Evolutionary conservation across 495 filamentous ascomycete genomes (phyloP).

Genomic region (Clavariopsis aquatica): DNA sequence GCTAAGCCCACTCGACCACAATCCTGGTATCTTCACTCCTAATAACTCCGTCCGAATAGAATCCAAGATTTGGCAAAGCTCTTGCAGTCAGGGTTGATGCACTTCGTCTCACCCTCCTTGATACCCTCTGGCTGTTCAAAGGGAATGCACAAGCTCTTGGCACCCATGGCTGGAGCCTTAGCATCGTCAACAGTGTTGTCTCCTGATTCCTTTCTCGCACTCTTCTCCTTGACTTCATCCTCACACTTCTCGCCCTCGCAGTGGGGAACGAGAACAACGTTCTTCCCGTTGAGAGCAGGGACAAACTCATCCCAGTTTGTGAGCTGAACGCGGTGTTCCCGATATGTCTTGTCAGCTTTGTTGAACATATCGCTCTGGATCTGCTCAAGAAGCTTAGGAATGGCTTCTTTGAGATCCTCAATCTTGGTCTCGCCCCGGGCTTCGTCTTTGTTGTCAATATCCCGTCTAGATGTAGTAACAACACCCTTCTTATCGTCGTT

Average conservation of each 20-base stretch:
- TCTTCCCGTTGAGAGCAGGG: slow-evolving; percentile 85
- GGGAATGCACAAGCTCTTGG: slow-evolving; percentile 96
- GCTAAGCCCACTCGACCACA: not conserved
- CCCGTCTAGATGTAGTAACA: slow-evolving; percentile 81
- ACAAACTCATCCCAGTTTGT: slow-evolving; percentile 88
- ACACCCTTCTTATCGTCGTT: slow-evolving; percentile 84
- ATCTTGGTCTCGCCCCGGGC: slow-evolving; percentile 66
- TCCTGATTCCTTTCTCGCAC: slow-evolving; percentile 65
- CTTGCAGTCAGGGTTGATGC: slow-evolving; percentile 80
- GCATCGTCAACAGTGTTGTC: slow-evolving; percentile 69
- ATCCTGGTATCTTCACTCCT: slow-evolving; percentile 14
- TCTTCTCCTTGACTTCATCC: slow-evolving; percentile 89
- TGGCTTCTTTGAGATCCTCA: slow-evolving; percentile 63
- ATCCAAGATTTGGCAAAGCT: slow-evolving; percentile 74
- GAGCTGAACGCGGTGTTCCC: slow-evolving; percentile 74
- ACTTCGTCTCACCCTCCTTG: slow-evolving; percentile 78
- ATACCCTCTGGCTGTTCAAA: slow-evolving; percentile 90
- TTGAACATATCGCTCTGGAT: slow-evolving; percentile 87
- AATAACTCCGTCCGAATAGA: slow-evolving; percentile 74
- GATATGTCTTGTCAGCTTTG: slow-evolving; percentile 75
- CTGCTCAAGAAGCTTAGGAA: slow-evolving; percentile 78
- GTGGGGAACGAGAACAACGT: slow-evolving; percentile 83
- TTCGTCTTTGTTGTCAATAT: slow-evolving; percentile 73
- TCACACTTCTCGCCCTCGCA: slow-evolving; percentile 83
- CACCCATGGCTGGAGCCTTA: slow-evolving; percentile 89